A percentile compares a stretch with the other conserved stretches of the same genome.
phyloP scores from a whole-genome alignment of 768 basidiomycete species.

The Dentipellis sp. region DNA sequence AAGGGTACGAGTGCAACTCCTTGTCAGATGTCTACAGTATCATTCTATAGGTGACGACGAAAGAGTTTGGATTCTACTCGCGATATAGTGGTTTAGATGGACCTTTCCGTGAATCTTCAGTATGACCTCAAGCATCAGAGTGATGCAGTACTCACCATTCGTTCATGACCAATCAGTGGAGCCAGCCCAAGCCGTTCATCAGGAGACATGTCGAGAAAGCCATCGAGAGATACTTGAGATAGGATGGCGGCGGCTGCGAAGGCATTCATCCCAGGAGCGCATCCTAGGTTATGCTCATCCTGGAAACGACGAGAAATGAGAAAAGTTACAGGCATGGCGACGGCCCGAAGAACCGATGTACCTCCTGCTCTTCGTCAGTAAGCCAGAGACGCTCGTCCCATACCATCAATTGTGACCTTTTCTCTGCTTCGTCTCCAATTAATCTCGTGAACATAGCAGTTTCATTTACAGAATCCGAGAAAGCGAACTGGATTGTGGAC shows the following conservation, averaged over 20 bases:
- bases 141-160: conserved; percentile 9
- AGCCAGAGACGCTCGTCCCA: conserved; percentile 33
- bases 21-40: too few relatives aligned
- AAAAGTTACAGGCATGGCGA: background rate
- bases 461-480: conserved; percentile 50
- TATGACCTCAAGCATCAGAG: background rate
- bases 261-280: conserved; percentile 54
- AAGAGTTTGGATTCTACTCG: conserved; percentile 3
- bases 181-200: conserved; percentile 8
- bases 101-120: background rate
- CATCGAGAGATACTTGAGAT: conserved; percentile 40
- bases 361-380: conserved; percentile 39
- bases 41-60: background rate
- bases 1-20: too few relatives aligned
- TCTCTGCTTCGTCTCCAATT: conserved; percentile 51
- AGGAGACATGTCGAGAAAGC: conserved; percentile 32
- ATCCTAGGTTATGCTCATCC: conserved; percentile 54
- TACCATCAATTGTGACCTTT: conserved; percentile 31
- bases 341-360: conserved; percentile 13
- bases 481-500: conserved; percentile 44
- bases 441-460: conserved; percentile 45
- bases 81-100: conserved; percentile 10
- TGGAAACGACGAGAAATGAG: conserved; percentile 19
- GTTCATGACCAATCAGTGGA: conserved; percentile 3
- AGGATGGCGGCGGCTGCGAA: conserved; percentile 63